Conservation (phyloP, 1,284 basidiomycete species). For the Sanguinoderma infundibulare region DNA sequence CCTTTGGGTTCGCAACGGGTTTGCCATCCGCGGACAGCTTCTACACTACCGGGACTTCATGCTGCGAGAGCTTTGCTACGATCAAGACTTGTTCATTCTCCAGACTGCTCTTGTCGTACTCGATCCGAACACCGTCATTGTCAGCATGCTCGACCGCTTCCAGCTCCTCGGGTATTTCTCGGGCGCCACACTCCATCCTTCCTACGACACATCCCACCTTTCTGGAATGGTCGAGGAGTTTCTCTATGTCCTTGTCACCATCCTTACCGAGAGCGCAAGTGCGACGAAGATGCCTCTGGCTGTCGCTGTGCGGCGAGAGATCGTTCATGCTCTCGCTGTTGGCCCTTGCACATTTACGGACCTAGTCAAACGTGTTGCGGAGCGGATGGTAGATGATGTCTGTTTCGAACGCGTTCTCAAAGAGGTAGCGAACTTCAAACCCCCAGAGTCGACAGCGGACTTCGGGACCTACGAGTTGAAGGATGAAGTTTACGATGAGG, state of each 20-base stretch:
- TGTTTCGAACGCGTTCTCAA: constrained; percentile 84
- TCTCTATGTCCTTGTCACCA: constrained; percentile 86
- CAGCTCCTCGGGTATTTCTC: constrained; percentile 82
- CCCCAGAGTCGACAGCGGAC: constrained; percentile 81
- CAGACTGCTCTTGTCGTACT: constrained; percentile 85
- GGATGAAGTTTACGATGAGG: constrained; percentile 83
- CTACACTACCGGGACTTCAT: constrained; percentile 97
- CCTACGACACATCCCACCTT: constrained; percentile 75
- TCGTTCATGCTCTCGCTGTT: constrained; percentile 90
- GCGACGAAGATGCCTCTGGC: constrained; percentile 76
- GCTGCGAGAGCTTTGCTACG: constrained; percentile 95
- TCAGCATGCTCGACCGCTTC: constrained; percentile 91
- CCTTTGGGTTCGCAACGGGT: constrained; percentile 98
- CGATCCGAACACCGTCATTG: constrained; percentile 82
- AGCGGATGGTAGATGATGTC: constrained; percentile 86
- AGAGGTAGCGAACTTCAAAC: constrained; percentile 83
- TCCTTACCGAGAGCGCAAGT: constrained; percentile 83
- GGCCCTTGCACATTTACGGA: constrained; percentile 92
- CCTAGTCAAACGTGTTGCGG: constrained; percentile 89
- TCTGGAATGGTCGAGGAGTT: constrained; percentile 93
- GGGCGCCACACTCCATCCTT: constrained; percentile 57
- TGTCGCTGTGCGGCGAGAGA: constrained; percentile 78
- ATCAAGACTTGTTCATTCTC: constrained; percentile 94
- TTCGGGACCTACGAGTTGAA: constrained; percentile 89
- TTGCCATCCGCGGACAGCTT: constrained; percentile 94